phyloP scores from a whole-genome alignment of 2,329 filamentous ascomycete species.

The Aureobasidium sp. region DNA sequence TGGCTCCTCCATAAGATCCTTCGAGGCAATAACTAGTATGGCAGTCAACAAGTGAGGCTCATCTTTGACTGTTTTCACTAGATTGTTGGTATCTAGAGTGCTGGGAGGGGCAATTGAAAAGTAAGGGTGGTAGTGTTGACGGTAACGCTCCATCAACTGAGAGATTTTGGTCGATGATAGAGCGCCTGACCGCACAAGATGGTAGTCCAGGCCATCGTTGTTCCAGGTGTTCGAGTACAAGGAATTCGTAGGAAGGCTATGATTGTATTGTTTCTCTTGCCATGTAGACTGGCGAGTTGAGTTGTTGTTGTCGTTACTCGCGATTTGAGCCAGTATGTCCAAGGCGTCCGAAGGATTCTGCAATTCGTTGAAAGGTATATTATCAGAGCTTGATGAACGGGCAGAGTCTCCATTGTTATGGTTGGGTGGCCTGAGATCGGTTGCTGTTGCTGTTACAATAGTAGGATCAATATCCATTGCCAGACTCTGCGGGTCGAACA shows the following conservation, averaged over 20 bases:
- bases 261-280: conserved; percentile 1
- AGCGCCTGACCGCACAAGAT: conserved; percentile 32
- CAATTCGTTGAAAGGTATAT: conserved; percentile 33
- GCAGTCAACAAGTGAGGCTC: conserved; percentile 62
- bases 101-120: conserved; percentile 57
- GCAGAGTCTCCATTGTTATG: not conserved
- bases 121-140: conserved; percentile 58
- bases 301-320: conserved; percentile 26
- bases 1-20: conserved; percentile 57
- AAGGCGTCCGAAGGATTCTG: conserved; percentile 43
- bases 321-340: conserved; percentile 40
- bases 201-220: conserved; percentile 32
- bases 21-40: conserved; percentile 61
- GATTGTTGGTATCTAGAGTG: conserved; percentile 45
- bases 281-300: conserved; percentile 16
- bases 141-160: conserved; percentile 49
- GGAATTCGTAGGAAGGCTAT: not conserved
- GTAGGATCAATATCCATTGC: conserved; percentile 22
- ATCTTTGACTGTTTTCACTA: conserved; percentile 48
- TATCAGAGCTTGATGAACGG: conserved; percentile 21
- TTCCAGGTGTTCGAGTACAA: not conserved
- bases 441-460: conserved; percentile 13
- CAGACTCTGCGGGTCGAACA: conserved; percentile 11
- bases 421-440: conserved; percentile 11
- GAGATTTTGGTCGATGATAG: conserved; percentile 40